Conservation (phyloP, 1,284 basidiomycete species). For the Malassezia nana region DNA sequence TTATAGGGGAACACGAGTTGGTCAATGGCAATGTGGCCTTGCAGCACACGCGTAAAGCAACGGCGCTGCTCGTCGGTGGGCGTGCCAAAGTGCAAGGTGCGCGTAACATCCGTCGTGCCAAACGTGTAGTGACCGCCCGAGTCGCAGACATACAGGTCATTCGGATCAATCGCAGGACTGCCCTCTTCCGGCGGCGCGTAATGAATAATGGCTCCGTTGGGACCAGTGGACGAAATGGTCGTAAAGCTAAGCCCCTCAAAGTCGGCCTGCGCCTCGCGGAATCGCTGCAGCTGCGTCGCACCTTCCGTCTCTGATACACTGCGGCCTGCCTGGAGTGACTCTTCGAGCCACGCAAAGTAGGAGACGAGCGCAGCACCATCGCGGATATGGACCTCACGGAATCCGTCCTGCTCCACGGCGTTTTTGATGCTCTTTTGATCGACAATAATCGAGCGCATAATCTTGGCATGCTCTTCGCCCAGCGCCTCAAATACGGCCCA, state of each 20-base stretch:
- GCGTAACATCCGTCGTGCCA: slow-evolving; percentile 83
- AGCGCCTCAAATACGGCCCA: slow-evolving; percentile 43
- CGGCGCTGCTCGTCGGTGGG: slow-evolving; percentile 73
- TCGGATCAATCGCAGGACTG: slow-evolving; percentile 59
- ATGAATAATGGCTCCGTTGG: slow-evolving; percentile 90
- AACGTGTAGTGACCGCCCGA: slow-evolving; percentile 81
- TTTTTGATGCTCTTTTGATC: slow-evolving; percentile 87
- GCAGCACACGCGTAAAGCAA: slow-evolving; percentile 83
- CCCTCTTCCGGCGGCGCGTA: slow-evolving; percentile 69
- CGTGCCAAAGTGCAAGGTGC: slow-evolving; percentile 74
- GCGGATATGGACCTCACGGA: slow-evolving; percentile 75
- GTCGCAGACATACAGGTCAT: slow-evolving; percentile 74
- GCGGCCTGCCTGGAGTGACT: slow-evolving; percentile 60
- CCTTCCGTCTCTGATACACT: slow-evolving; percentile 70
- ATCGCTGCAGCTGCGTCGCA: slow-evolving; percentile 67
- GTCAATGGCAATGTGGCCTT: slow-evolving; percentile 90
- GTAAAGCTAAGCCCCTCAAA: slow-evolving; percentile 83
- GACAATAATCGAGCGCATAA: slow-evolving; percentile 56
- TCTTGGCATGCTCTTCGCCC: slow-evolving; percentile 29
- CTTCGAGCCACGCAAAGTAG: slow-evolving; percentile 82
- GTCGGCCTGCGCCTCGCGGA: slow-evolving; percentile 63
- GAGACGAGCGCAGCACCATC: slow-evolving; percentile 78
- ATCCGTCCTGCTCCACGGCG: slow-evolving; percentile 71
- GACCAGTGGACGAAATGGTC: slow-evolving; percentile 77
- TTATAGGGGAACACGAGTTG: slow-evolving; percentile 73